A percentile compares a stretch with the other conserved stretches of the same genome.
These are phyloP conservation scores for Amphichorda felina DNA, from an alignment of 2,329 filamentous ascomycete genomes.

Conservation along the genomic window DNA sequence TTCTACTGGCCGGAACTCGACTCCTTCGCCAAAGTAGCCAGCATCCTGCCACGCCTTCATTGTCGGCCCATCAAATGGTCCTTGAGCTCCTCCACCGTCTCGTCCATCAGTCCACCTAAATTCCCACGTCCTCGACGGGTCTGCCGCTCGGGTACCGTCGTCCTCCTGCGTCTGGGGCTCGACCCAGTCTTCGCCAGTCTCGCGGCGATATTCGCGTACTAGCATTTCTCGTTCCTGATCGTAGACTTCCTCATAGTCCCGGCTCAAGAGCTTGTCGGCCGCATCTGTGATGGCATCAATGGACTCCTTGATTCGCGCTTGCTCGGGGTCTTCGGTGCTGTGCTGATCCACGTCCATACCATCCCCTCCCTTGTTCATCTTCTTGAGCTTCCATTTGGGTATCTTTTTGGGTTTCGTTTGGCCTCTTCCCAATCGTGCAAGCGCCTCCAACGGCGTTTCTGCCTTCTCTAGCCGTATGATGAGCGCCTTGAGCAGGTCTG, in stretches of 20 bases:
- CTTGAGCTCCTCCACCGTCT: constrained; percentile 68
- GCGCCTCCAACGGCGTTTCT: constrained; percentile 80
- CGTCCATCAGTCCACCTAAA: constrained; percentile 86
- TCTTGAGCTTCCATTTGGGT: constrained; percentile 61
- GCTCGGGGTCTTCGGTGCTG: constrained; percentile 49
- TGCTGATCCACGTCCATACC: constrained; percentile 57
- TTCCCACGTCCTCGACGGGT: constrained; percentile 51
- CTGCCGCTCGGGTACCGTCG: constrained; percentile 1
- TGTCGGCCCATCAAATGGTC: constrained; percentile 71
- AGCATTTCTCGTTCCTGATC: constrained; percentile 77
- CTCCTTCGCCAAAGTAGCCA: constrained; percentile 85
- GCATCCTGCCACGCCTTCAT: constrained; percentile 90
- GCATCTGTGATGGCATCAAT: constrained; percentile 81
- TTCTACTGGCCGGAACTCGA: constrained; percentile 75
- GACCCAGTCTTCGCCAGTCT: constrained; percentile 79
- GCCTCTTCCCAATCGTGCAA: constrained; percentile 65
- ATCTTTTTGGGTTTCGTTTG: constrained; percentile 45
- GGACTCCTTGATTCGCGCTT: constrained; percentile 55
- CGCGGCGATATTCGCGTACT: constrained; percentile 68
- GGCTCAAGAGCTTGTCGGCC: constrained; percentile 72
- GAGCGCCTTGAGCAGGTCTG: constrained; percentile 61
- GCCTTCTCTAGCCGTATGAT: constrained; percentile 64
- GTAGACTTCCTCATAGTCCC: constrained; percentile 84
- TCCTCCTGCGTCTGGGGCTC: constrained; percentile 24
- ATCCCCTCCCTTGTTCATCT: constrained; percentile 40